These are phyloP conservation scores for Nakaseomyces bracarensis DNA, from an alignment of 1,139 yeast genomes.

Conservation along the genomic window DNA sequence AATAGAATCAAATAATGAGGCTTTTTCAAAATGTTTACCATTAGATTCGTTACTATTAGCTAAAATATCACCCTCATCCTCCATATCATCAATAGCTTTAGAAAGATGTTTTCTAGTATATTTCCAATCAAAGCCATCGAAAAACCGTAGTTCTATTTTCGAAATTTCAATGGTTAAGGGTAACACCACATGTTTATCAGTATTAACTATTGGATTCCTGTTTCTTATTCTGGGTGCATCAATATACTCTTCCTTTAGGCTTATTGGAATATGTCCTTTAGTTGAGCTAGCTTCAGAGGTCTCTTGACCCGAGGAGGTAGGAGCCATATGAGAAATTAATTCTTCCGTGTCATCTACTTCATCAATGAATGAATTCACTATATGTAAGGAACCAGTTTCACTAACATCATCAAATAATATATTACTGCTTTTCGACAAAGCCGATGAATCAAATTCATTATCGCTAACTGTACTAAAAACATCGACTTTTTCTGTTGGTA, in stretches of 20 bases:
- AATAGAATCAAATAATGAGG: slow-evolving; percentile 28
- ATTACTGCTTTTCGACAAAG: not conserved
- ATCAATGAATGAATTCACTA: slow-evolving; percentile 19
- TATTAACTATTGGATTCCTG: not conserved
- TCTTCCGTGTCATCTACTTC: not conserved
- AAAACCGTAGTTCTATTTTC: slow-evolving; percentile 46
- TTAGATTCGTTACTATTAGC: slow-evolving; percentile 14
- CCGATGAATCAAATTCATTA: slow-evolving; percentile 20
- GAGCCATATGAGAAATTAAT: not conserved
- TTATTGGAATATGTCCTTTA: slow-evolving; percentile 5
- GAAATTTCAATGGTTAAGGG: slow-evolving; percentile 24
- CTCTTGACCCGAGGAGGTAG: not conserved
- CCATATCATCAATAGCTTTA: slow-evolving; percentile 42
- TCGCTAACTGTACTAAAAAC: slow-evolving; percentile 44
- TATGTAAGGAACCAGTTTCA: slow-evolving; percentile 11
- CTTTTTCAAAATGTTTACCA: slow-evolving; percentile 12
- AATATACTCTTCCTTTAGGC: slow-evolving; percentile 13
- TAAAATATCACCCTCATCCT: slow-evolving; percentile 21
- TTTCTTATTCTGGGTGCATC: slow-evolving; percentile 5
- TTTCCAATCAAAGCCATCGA: slow-evolving; percentile 93
- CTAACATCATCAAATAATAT: not conserved
- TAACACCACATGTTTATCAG: slow-evolving; percentile 8
- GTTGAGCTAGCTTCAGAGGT: slow-evolving; percentile 10
- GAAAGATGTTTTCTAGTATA: slow-evolving; percentile 61
- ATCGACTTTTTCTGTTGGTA: slow-evolving; percentile 36